These are phyloP conservation scores for Suillus occidentalis DNA, from an alignment of 768 basidiomycete genomes.

Conservation along the genomic window DNA sequence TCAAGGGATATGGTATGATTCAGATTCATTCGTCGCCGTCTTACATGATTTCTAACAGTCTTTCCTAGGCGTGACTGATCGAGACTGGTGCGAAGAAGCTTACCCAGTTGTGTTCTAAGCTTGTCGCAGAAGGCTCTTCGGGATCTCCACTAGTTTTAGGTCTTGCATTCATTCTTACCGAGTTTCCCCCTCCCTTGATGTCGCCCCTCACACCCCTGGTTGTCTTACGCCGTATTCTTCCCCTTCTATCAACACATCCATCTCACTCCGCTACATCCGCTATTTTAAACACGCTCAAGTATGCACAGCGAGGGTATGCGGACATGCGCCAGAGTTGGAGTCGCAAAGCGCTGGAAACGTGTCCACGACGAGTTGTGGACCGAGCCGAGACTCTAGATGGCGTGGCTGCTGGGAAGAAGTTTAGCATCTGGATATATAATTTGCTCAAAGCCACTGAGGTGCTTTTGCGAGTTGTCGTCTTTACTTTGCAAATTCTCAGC, in stretches of 20 bases:
- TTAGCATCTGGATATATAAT: slow-evolving; percentile 68
- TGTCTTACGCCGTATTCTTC: slow-evolving; percentile 66
- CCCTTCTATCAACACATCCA: slow-evolving; percentile 77
- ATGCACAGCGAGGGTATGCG: slow-evolving; percentile 80
- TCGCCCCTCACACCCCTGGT: slow-evolving; percentile 63
- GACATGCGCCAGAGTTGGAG: slow-evolving; percentile 85
- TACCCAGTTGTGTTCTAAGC: slow-evolving; percentile 78
- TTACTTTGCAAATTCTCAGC: not conserved
- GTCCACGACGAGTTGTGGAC: slow-evolving; percentile 68
- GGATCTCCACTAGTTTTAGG: slow-evolving; percentile 67
- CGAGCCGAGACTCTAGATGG: slow-evolving; percentile 68
- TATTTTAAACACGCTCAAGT: slow-evolving; percentile 65
- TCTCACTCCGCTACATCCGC: slow-evolving; percentile 73
- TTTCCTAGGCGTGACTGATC: slow-evolving; percentile 54
- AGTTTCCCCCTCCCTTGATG: slow-evolving; percentile 56
- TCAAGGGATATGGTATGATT: slow-evolving; percentile 51
- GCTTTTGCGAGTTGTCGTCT: slow-evolving; percentile 15
- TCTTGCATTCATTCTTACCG: slow-evolving; percentile 50
- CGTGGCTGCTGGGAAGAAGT: slow-evolving; percentile 64
- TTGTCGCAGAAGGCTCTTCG: slow-evolving; percentile 80
- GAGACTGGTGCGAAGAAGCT: slow-evolving; percentile 83
- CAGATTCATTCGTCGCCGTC: not conserved
- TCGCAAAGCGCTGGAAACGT: slow-evolving; percentile 69
- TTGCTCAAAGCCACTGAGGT: slow-evolving; percentile 70
- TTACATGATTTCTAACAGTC: not conserved